Evolutionary conservation across 106 monocot genomes (phyloP), one percentile per base, ranked within the genome.

Genomic region (Dendrobium nobile): DNA sequence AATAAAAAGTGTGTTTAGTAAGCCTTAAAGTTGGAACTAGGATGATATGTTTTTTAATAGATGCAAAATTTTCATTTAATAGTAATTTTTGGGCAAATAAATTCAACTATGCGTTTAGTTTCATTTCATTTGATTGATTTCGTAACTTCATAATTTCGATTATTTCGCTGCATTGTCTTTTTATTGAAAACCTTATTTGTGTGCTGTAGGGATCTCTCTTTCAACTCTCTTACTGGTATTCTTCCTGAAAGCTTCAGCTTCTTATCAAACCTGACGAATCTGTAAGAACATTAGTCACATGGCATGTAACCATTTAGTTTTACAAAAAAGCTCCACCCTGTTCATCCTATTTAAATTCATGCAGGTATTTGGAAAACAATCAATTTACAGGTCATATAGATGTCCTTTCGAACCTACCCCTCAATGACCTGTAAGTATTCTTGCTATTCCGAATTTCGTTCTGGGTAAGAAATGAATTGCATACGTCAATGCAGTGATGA

Each of bases 291-390:
- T 48, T 51, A 24, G 18, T 76, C 1, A 74, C 6, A n/a, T 33
- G n/a, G 7, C 16, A 26, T 54, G 54, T 74, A 4, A 74, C 43
- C 43, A n/a, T 74, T 19, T 44, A 74, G 22, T 74, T 20, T n/a
- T 74, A 44, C 28, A 44, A 37, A 76, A 76, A 13, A 61, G 47
- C 65, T 75, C 45, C 19, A 75, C n/a, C 2, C 18, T 24, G n/a
- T 43, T 55, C 15, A 7, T 77, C 20, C 41, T 54, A 72, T 70
- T 54, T 82, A 65, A 7, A 13, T 72, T 73, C 67, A n/a, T 79
- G 43, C 83, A 92, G 92, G 65, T 86, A 77, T 82, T 76, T 92
- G 80, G 85, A 92, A 58, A 89, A 87, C 48, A 92, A 92, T 78
- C 84, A 87, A 74, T 86, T 91, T 70, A 87, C 85, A 59, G 91